Evolutionary conservation across 83 land plant genomes (phyloP), one percentile per base, ranked within the genome.

Genomic region (Thuja plicata): DNA sequence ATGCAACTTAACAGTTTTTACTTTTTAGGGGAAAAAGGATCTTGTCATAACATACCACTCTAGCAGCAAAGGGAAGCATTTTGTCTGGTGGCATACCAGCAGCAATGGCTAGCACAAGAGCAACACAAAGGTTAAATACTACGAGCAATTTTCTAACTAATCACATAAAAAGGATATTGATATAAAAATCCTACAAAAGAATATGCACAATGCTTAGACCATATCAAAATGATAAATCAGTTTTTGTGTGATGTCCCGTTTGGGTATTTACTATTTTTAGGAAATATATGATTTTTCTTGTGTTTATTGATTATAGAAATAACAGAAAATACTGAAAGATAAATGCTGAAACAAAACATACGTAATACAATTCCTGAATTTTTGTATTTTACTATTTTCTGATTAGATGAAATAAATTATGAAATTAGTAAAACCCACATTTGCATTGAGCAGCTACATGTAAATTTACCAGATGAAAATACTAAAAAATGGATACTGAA

Each of bases 61-160:
- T 88, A 62, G 98, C 93, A 77, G 94, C 97, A 89, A 96, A 94
- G 38, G 96, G 94, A 86, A 96, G 91, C 97, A 96, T 91, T 46
- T 88, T 95, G 84, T 92, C 93, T 35, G 96, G 88, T 24, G 93
- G 87, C 92, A 95, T 92, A 74, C 89, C 86, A 12, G 94, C 95
- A 88, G 95, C 93, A 34, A 97, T 41, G 80, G 93, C 99, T 97
- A 88, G 73, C 19, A 86, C 71, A 54, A 88, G 10, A 46, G 30
- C 85, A 83, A 46, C 17, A 83, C 30, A 83, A 13, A 24, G 34
- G 7, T 24, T 83, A 41, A 27, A 41, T 80, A 21, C 13, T 27
- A 40, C 40, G 37, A 79, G 83, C 40, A 40, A 40, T 21, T 62
- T 79, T 79, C 83, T 17, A 40, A 79, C 40, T 40, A 34, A 79